These are phyloP conservation scores for Baorangia bicolor DNA, from an alignment of 768 basidiomycete genomes.

Conservation along the genomic window DNA sequence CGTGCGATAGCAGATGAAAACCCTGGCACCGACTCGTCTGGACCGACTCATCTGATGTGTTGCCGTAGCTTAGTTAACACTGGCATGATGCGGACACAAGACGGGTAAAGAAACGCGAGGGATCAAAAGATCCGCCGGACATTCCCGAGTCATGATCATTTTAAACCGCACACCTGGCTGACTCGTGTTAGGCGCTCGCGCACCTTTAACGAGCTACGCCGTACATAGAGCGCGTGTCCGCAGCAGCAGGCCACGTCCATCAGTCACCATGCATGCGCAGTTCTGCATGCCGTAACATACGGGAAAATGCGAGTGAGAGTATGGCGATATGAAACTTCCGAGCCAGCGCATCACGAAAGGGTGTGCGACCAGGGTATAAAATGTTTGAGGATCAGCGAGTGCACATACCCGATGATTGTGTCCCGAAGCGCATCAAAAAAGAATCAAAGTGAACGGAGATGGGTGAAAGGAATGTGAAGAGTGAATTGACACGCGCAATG, in stretches of 20 bases:
- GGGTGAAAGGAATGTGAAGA: constrained; percentile 4
- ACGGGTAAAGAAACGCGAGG: constrained; percentile 12
- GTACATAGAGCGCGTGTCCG: constrained; percentile 21
- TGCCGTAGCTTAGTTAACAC: constrained; percentile 14
- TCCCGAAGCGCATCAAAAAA: constrained; percentile 16
- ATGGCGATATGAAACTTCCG: constrained; percentile 17
- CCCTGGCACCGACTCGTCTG: constrained; percentile 13
- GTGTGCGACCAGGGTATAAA: constrained; percentile 2
- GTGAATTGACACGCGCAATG: constrained; percentile 1
- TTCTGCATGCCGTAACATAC: constrained; percentile 26
- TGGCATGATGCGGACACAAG: constrained; percentile 23
- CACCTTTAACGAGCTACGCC: constrained; percentile 13
- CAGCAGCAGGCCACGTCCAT: constrained; percentile 24
- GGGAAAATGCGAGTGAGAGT: constrained; percentile 23
- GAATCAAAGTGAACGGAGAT: constrained; percentile 7
- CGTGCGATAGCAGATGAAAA: constrained; percentile 17
- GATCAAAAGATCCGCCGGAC: constrained; percentile 24
- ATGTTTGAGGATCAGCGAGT: constrained; percentile 5
- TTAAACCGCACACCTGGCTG: constrained; percentile 15
- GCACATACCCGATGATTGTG: constrained; percentile 1
- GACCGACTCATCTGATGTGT: constrained; percentile 8
- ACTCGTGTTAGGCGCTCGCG: constrained; percentile 20
- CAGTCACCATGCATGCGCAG: constrained; percentile 30
- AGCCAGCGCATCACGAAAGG: constrained; percentile 11
- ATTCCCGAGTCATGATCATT: constrained; percentile 21